A percentile compares a stretch with the other conserved stretches of the same genome.
These are phyloP conservation scores for Schizosaccharomyces cryophilus DNA, from an alignment of 805 yeast genomes.

Conservation along the genomic window DNA sequence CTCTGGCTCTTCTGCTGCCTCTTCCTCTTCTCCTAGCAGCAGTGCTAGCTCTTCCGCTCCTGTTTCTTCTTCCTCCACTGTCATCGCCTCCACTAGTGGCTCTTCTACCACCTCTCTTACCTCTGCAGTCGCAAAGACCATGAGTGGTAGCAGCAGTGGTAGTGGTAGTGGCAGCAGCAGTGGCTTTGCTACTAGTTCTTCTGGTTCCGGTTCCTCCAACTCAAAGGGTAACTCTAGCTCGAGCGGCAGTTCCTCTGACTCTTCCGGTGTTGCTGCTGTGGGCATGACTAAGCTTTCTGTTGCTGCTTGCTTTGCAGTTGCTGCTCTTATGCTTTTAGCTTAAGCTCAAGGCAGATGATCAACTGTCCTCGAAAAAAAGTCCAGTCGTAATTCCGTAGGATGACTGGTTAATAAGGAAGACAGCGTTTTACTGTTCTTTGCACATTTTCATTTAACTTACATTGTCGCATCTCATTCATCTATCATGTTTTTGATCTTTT, in stretches of 20 bases:
- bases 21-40: no score
- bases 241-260: not conserved
- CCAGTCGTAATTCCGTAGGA: not conserved
- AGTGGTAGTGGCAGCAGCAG: constrained; percentile 30
- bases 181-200: not conserved
- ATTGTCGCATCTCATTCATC: no score
- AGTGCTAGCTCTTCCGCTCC: not conserved
- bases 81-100: not conserved
- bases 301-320: not conserved
- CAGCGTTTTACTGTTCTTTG: no score
- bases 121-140: constrained; percentile 5
- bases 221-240: no score
- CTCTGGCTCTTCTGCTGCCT: not conserved
- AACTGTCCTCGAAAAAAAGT: not conserved
- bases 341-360: not conserved
- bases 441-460: no score
- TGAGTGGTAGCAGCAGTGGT: not conserved
- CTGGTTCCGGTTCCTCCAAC: not conserved
- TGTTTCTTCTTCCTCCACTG: not conserved
- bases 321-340: not conserved
- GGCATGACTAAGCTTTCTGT: not conserved
- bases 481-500: no score
- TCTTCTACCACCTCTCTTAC: not conserved
- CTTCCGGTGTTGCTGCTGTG: not conserved
- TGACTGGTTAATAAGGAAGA: not conserved